Base-by-base conservation (phyloP, 352 stramenopile genomes). In the Pythium insidiosum region DNA sequence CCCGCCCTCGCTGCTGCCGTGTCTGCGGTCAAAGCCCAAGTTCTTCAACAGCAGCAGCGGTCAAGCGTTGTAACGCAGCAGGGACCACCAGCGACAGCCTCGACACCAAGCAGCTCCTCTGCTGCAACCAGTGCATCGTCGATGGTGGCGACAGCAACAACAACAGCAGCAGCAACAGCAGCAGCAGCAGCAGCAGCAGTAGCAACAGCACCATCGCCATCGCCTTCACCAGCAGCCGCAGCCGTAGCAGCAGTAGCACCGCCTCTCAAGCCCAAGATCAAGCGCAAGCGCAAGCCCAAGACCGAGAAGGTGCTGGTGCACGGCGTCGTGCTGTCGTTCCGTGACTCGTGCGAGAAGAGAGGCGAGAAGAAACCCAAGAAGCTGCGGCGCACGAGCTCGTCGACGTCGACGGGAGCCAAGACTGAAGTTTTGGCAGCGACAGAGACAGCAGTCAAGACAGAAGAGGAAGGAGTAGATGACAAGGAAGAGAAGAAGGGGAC, bases 331-430 rank as follows among this genome's bases (percentile, higher is more conserved):
- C 54, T 84, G 11, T 40, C 72, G 13, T 61, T 86, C 12, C 57
- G 48, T 0, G 73, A 86, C 44, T 73, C 70, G 18, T 86, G 73
- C 36, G 73, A 86, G 38, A 80, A 74, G 38, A 70, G 61, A 12
- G 35, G 25, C 2, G 73, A 84, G 38, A 84, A 84, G 44, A 83
- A 83, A 44, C 43, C 73, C 24, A 86, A 86, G 30, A 48, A 44
- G 18, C 39, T 26, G 6, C 34, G 48, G 9, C 33, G 42, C 15
- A 36, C 22, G 25, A n/a, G n/a, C n/a, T n/a, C n/a, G n/a, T n/a
- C n/a, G n/a, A n/a, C n/a, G n/a, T n/a, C n/a, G n/a, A n/a, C n/a
- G n/a, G n/a, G n/a, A n/a, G n/a, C n/a, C n/a, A n/a, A n/a, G n/a
- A n/a, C n/a, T n/a, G n/a, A n/a, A n/a, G n/a, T n/a, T n/a, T n/a